Conservation (phyloP, 1,284 basidiomycete species). For the Fomitopsis betulina region DNA sequence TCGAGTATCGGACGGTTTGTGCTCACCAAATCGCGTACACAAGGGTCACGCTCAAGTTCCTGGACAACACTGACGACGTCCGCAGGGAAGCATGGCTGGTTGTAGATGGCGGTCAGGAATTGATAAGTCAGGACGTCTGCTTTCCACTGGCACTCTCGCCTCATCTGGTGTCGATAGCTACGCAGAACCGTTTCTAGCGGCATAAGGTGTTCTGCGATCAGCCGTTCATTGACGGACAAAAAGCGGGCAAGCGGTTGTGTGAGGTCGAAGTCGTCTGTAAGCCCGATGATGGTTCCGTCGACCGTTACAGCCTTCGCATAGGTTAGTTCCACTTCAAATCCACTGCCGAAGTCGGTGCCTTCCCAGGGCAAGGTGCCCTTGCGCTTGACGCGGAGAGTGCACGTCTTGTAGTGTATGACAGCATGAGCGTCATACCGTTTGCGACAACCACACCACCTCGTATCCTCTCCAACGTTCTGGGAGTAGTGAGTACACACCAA, state of each 20-base stretch:
- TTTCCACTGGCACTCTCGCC: constrained; percentile 53
- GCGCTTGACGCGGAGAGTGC: constrained; percentile 52
- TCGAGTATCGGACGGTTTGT: constrained; percentile 46
- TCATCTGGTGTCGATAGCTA: constrained; percentile 51
- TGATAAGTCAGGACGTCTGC: constrained; percentile 54
- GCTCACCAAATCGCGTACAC: constrained; percentile 52
- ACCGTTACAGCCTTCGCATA: constrained; percentile 53
- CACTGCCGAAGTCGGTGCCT: constrained; percentile 60
- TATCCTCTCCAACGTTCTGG: constrained; percentile 43
- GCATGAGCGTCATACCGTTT: constrained; percentile 45
- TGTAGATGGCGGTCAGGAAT: constrained; percentile 64
- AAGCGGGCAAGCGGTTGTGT: constrained; percentile 63
- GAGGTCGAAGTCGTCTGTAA: constrained; percentile 66
- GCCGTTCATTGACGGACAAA: constrained; percentile 53
- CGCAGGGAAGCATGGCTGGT: constrained; percentile 43
- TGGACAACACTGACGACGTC: constrained; percentile 43
- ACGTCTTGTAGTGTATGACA: constrained; percentile 44
- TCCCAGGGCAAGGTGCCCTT: constrained; percentile 55
- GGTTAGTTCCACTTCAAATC: constrained; percentile 60
- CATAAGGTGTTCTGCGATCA: constrained; percentile 43
- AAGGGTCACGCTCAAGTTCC: constrained; percentile 46
- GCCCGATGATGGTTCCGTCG: constrained; percentile 55
- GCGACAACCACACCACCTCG: constrained; percentile 37
- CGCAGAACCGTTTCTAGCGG: constrained; percentile 45
- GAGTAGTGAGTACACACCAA: constrained; percentile 6